phyloP scores from a whole-genome alignment of 73 alveolate genomes.

The Strombidium stylifer region DNA sequence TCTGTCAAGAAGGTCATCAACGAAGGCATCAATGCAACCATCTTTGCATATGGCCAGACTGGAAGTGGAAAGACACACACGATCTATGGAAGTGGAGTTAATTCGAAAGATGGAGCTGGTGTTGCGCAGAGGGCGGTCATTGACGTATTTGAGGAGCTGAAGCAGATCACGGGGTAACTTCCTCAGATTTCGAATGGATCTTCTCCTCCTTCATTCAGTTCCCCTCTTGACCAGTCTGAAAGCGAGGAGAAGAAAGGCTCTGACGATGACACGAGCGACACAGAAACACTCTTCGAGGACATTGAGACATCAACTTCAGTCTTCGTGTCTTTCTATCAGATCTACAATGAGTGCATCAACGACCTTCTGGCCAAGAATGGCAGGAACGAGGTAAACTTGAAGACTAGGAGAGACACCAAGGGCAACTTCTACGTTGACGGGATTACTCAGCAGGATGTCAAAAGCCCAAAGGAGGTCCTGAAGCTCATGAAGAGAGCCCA shows the following conservation, averaged over 20 bases:
- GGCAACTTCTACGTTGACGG: not conserved
- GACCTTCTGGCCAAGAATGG: not conserved
- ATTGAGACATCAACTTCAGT: not conserved
- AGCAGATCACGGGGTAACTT: too few species aligned
- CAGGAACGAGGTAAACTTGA: not conserved
- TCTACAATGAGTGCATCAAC: not conserved
- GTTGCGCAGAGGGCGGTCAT: too few species aligned
- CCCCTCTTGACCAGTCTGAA: too few species aligned
- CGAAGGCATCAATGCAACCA: constrained; percentile 49
- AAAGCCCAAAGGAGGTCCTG: not conserved
- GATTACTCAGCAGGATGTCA: not conserved
- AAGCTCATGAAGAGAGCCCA: not conserved
- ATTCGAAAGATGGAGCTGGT: too few species aligned
- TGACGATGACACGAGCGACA: too few species aligned
- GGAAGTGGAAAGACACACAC: constrained; percentile 67
- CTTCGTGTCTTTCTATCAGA: not conserved
- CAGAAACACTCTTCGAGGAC: too few species aligned
- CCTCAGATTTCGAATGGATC: too few species aligned
- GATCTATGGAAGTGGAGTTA: constrained; percentile 67
- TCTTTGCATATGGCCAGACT: constrained; percentile 71
- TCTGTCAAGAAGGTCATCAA: too few species aligned
- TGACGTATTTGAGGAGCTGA: too few species aligned
- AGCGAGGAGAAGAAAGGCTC: too few species aligned
- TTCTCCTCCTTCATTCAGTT: too few species aligned
- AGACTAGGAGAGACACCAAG: not conserved